A percentile compares a stretch with the other conserved stretches of the same genome.
Evolutionary conservation across 257 asterid genomes (phyloP).

Genomic region (Rhazya stricta): DNA sequence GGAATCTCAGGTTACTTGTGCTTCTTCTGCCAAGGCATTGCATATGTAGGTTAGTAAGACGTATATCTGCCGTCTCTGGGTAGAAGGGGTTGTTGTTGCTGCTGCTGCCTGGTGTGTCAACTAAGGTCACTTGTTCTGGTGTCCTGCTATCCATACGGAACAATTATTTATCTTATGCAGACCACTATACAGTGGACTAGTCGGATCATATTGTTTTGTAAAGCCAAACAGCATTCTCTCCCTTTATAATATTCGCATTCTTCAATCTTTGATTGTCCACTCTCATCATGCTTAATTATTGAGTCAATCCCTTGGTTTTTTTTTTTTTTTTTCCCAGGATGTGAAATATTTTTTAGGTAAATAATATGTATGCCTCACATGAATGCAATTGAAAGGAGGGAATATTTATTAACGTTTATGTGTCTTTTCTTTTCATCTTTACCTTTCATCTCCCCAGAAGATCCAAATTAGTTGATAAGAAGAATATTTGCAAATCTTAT

Average conservation of each 20-base stretch:
- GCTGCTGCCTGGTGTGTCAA: slow-evolving; percentile 9
- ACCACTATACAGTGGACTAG: neutral
- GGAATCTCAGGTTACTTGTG: slow-evolving; percentile 19
- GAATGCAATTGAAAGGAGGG: too few relatives aligned
- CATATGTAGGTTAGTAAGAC: slow-evolving; percentile 25
- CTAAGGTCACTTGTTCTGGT: slow-evolving; percentile 33
- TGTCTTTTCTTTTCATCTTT: too few relatives aligned
- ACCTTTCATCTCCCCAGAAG: too few relatives aligned
- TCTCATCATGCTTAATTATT: too few relatives aligned
- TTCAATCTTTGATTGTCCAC: too few relatives aligned
- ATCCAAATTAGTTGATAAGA: too few relatives aligned
- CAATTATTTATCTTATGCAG: slow-evolving; percentile 7
- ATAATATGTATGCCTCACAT: too few relatives aligned
- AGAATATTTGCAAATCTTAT: too few relatives aligned
- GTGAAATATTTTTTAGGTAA: too few relatives aligned
- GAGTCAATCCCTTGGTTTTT: neutral
- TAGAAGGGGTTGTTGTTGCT: slow-evolving; percentile 19
- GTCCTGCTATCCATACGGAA: slow-evolving; percentile 21
- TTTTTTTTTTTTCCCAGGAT: neutral
- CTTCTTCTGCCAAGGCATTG: slow-evolving; percentile 22
- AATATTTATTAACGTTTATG: too few relatives aligned
- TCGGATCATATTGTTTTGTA: neutral
- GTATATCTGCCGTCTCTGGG: slow-evolving; percentile 28
- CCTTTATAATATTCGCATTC: neutral
- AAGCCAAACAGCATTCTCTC: neutral